Evolutionary conservation across 1,284 basidiomycete species (phyloP), one percentile per base, ranked within the genome.

Genomic region (Cryptococcus wingfieldii): DNA sequence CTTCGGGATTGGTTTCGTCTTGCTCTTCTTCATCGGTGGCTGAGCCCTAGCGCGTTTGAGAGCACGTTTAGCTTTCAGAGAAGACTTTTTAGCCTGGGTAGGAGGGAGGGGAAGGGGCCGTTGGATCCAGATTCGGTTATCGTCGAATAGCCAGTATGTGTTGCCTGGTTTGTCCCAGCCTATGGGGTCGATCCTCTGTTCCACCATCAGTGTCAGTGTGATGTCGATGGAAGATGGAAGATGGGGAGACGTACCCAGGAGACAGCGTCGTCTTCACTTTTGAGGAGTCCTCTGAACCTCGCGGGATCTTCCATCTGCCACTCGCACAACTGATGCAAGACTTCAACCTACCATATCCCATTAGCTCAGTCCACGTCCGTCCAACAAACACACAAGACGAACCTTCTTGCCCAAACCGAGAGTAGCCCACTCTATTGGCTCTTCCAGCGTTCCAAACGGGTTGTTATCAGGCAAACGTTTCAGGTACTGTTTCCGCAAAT

Each of bases 111-210:
- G 77, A 10, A 75, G 72, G 1, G 75, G 66, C 25, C 79, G 75
- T 58, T 82, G 80, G 14, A 82, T 67, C 82, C 82, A 83, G 10
- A 83, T 71, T 2, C 82, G 80, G 60, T 82, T 81, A 65, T 82
- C 80, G 58, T 82, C 80, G 57, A 82, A 81, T 38, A 82, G 72
- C 70, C 72, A 83, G 68, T 81, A 83, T 1, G 77, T 78, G 65
- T 82, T 82, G 38, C 79, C 78, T 3, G 70, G 51, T 44, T 75
- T 75, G 64, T 83, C 82, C 77, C 76, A 79, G 5, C 82, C 81
- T 31, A 80, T 69, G 4, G 81, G 81, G 34, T 82, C 79, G 27
- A 83, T 77, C 28, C 80, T 67, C 79, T 79, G 62, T 4, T 5
- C 38, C 12, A 3, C 23, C 39, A 10, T 34, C 18, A 28, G 23